Evolutionary conservation across 371 early-diverging fungal genomes (phyloP).

Genomic region (Mortierella sp.): DNA sequence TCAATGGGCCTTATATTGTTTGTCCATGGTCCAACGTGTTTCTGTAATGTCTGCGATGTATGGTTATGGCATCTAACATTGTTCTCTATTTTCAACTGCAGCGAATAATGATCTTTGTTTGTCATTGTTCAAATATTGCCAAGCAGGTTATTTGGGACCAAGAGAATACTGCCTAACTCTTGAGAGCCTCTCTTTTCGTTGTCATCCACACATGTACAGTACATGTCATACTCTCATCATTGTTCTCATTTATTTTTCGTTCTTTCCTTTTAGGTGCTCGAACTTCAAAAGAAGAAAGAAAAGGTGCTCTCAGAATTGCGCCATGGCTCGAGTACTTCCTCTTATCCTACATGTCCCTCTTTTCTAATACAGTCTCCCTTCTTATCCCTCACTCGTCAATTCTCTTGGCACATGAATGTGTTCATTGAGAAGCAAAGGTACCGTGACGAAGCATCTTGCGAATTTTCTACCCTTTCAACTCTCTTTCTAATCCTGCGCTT

Average conservation of each 20-base stretch:
- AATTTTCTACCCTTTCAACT: neutral
- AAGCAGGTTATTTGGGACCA: neutral
- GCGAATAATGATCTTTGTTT: neutral
- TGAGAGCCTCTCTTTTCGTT: neutral
- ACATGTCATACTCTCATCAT: neutral
- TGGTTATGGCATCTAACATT: neutral
- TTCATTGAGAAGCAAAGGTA: neutral
- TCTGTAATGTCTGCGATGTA: neutral
- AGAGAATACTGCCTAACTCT: neutral
- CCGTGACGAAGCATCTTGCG: neutral
- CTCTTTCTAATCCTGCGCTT: neutral
- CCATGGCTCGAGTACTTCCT: slow-evolving; percentile 5
- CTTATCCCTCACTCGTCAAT: neutral
- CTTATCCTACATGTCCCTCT: neutral
- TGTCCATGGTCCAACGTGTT: neutral
- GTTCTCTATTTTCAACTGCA: neutral
- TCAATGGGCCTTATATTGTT: neutral
- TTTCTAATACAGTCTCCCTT: neutral
- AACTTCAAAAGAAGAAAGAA: neutral
- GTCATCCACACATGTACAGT: neutral
- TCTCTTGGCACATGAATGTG: slow-evolving; percentile 1
- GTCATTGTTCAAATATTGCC: neutral
- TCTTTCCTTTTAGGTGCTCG: neutral
- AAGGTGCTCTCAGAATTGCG: slow-evolving; percentile 7
- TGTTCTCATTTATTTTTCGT: neutral